Evolutionary conservation across 305 asterid genomes (phyloP), one percentile per base, ranked within the genome.

Genomic region (Fraxinus baroniana): DNA sequence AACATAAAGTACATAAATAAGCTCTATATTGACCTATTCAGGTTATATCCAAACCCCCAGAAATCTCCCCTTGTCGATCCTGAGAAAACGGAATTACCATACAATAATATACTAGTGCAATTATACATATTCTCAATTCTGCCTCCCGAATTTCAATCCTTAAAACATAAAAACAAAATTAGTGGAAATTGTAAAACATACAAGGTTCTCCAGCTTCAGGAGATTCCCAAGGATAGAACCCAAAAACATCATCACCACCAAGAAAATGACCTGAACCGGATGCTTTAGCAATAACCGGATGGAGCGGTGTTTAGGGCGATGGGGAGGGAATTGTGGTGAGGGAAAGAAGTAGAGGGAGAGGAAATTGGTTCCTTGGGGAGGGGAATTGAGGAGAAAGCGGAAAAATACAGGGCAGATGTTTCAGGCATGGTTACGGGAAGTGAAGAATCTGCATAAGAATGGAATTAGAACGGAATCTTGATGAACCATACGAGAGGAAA

Each of bases 201-300:
- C 91, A 84, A 13, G 90, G 88, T 26, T 84, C 88, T 44, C 84
- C 78, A 37, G 87, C 24, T 37, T 86, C 87, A 1, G 86, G 72
- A 84, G 86, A 87, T 49, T 90, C 90, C 94, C 94, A 90, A 2
- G 94, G 94, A 79, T 86, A 89, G 17, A 81, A 80, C 1, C 94
- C 92, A 78, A 84, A 89, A 18, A 75, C 52, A 24, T 76, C 89
- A 37, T 87, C 93, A 30, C 87, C 93, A 18, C 88, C 91, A 46
- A 78, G 84, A 80, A 84, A 90, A 80, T 87, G 83, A 36, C 82
- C 32, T 0, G 92, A 89, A 22, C 86, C 86, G 37, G 89, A 81
- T 60, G 90, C 82, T 74, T 79, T 83, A 86, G 80, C 15, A 79
- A 85, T 46, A 82, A 84, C 79, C 1, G 74, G 78, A 70, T 74